Conservation (phyloP, 495 filamentous ascomycete genomes). For the Filosporella fistucella region DNA sequence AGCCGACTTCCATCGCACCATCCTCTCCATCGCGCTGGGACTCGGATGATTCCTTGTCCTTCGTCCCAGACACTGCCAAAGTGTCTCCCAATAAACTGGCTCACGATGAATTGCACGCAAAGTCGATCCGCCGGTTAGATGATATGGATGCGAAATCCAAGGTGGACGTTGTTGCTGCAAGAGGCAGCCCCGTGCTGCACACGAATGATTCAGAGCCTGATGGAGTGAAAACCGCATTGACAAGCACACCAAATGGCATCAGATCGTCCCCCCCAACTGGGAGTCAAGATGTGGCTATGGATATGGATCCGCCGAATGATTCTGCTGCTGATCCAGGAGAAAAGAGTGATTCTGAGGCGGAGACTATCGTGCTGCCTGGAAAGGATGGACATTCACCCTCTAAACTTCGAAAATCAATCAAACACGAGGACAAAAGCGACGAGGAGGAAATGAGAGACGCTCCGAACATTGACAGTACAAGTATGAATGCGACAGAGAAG, state of each 20-base stretch:
- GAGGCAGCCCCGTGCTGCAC: slow-evolving; percentile 7
- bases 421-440: slow-evolving; percentile 62
- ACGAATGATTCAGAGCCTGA: slow-evolving; percentile 7
- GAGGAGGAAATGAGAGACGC: slow-evolving; percentile 31
- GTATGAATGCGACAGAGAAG: slow-evolving; percentile 14
- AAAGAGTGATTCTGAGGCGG: slow-evolving; percentile 71
- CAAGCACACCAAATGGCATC: slow-evolving; percentile 18
- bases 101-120: slow-evolving; percentile 22
- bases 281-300: slow-evolving; percentile 14
- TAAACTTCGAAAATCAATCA: slow-evolving; percentile 64
- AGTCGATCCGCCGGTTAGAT: slow-evolving; percentile 17
- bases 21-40: slow-evolving; percentile 11
- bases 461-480: slow-evolving; percentile 28
- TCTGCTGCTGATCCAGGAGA: slow-evolving; percentile 28
- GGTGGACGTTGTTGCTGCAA: slow-evolving; percentile 7
- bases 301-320: slow-evolving; percentile 16
- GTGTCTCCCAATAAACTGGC: slow-evolving; percentile 21
- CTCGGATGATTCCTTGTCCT: slow-evolving; percentile 26
- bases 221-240: slow-evolving; percentile 4
- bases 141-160: slow-evolving; percentile 21
- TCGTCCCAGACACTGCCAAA: slow-evolving; percentile 22
- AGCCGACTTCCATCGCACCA: background rate
- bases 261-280: slow-evolving; percentile 19
- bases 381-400: slow-evolving; percentile 66
- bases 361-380: slow-evolving; percentile 73